These are phyloP conservation scores for Suillus plorans DNA, from an alignment of 768 basidiomycete genomes.

Conservation along the genomic window DNA sequence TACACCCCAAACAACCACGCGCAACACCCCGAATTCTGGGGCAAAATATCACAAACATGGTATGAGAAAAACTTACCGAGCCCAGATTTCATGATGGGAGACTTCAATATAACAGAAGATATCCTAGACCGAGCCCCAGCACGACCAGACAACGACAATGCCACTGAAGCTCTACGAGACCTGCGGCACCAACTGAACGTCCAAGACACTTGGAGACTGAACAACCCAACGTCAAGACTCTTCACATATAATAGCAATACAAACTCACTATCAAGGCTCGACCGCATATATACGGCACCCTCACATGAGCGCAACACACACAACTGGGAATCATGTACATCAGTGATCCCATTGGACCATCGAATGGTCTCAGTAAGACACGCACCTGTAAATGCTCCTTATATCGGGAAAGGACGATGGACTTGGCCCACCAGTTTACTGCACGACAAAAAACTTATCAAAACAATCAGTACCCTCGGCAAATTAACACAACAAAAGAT, in stretches of 20 bases:
- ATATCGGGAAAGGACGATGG: background rate
- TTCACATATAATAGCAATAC: background rate
- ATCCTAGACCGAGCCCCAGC: too few relatives aligned
- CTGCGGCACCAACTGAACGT: too few relatives aligned
- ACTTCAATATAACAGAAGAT: too few relatives aligned
- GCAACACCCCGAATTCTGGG: too few relatives aligned
- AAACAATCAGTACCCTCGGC: too few relatives aligned
- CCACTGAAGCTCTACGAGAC: too few relatives aligned
- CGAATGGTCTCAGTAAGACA: background rate
- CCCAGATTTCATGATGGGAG: too few relatives aligned
- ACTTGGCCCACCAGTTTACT: background rate
- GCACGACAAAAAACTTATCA: background rate
- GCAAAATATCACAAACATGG: too few relatives aligned
- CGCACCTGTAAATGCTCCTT: background rate
- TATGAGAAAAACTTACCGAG: too few relatives aligned
- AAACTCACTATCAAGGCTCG: background rate
- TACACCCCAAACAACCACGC: too few relatives aligned
- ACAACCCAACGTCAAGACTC: background rate
- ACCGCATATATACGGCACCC: background rate
- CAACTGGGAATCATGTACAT: background rate
- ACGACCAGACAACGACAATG: too few relatives aligned
- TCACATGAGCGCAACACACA: fast-evolving
- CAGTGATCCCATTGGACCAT: background rate
- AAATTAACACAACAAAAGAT: background rate
- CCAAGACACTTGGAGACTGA: background rate